phyloP scores from a whole-genome alignment of 2,329 filamentous ascomycete species.

The Botryotinia calthae region DNA sequence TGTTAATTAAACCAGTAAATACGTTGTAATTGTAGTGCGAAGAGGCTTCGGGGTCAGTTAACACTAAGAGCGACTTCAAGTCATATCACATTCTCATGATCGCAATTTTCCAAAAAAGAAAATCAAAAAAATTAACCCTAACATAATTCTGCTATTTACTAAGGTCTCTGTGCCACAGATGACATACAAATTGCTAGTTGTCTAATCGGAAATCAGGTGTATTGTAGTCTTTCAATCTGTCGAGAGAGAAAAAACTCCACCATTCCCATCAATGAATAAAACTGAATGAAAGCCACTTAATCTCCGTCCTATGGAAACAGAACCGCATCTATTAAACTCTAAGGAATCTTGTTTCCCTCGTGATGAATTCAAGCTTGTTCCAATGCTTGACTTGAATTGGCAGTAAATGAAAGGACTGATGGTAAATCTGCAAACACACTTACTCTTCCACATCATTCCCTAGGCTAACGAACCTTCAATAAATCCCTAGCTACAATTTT shows the following conservation, averaged over 20 bases:
- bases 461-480: neutral
- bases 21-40: too few relatives aligned
- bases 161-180: neutral
- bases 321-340: neutral
- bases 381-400: neutral
- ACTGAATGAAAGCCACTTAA: neutral
- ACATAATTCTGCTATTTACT: neutral
- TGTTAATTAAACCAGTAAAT: too few relatives aligned
- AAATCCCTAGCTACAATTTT: neutral
- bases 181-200: neutral
- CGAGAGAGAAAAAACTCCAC: neutral
- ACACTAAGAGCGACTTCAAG: too few relatives aligned
- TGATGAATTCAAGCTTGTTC: neutral
- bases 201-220: neutral
- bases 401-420: neutral
- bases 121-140: neutral
- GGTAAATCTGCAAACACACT: neutral
- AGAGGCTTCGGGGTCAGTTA: too few relatives aligned
- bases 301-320: neutral
- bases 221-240: neutral
- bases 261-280: neutral
- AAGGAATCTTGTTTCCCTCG: neutral
- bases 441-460: neutral
- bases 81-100: neutral
- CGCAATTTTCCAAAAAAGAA: neutral